These are phyloP conservation scores for Casuarina cunninghamiana DNA, from an alignment of 306 rosid species.

Conservation along the genomic window DNA sequence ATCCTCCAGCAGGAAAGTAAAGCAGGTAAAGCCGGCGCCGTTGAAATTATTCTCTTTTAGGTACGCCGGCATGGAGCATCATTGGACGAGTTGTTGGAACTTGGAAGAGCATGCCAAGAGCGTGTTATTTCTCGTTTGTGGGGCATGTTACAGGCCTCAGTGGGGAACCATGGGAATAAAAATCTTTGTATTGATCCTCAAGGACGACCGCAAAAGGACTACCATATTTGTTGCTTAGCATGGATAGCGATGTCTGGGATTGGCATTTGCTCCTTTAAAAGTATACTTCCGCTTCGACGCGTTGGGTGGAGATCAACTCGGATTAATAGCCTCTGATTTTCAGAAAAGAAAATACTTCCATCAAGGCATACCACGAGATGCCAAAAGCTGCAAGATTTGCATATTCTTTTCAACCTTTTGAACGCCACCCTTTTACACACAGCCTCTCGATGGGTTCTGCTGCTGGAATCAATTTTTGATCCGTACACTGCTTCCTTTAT, in stretches of 20 bases:
- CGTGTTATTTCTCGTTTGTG: conserved; percentile 29
- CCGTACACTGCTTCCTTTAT: not conserved
- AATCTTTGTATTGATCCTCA: conserved; percentile 48
- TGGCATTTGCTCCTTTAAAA: too few species aligned
- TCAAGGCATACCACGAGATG: too few species aligned
- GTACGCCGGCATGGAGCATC: too few species aligned
- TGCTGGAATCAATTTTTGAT: not conserved
- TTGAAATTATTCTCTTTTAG: conserved; percentile 25
- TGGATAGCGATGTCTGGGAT: conserved; percentile 14
- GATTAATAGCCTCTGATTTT: too few species aligned
- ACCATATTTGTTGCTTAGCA: conserved; percentile 16
- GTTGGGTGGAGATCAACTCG: too few species aligned
- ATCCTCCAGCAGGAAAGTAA: not conserved
- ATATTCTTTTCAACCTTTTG: not conserved
- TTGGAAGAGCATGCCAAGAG: conserved; percentile 5
- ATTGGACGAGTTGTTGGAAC: conserved; percentile 4
- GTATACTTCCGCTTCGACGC: too few species aligned
- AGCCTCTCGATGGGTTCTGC: not conserved
- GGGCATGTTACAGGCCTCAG: conserved; percentile 46
- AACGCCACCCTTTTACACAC: not conserved
- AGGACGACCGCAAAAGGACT: not conserved
- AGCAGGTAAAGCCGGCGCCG: not conserved
- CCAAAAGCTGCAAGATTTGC: too few species aligned
- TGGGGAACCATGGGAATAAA: conserved; percentile 67
- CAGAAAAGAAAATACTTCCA: too few species aligned